These are phyloP conservation scores for Sisymbrium irio DNA, from an alignment of 345 rosid genomes.

Conservation along the genomic window DNA sequence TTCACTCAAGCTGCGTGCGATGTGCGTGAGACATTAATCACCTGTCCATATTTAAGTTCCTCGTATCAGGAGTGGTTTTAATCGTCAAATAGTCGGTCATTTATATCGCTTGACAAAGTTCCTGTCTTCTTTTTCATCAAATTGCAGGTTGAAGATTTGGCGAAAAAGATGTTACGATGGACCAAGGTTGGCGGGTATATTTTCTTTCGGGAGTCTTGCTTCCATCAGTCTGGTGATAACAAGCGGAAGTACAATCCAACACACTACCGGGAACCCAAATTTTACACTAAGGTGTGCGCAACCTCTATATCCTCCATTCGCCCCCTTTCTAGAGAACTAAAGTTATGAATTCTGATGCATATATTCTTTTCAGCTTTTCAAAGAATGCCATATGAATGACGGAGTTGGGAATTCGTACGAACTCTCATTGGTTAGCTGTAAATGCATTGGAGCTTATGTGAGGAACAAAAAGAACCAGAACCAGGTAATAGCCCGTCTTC, in stretches of 20 bases:
- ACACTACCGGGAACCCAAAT: constrained; percentile 96
- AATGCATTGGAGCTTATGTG: constrained; percentile 97
- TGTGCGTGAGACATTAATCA: neutral
- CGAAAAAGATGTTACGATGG: constrained; percentile 78
- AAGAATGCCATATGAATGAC: constrained; percentile 61
- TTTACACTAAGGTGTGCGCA: constrained; percentile 79
- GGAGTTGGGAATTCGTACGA: constrained; percentile 64
- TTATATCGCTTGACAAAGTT: neutral
- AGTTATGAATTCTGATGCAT: neutral
- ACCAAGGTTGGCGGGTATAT: constrained; percentile 84
- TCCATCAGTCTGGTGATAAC: constrained; percentile 91
- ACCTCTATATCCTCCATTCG: neutral
- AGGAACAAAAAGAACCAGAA: constrained; percentile 90
- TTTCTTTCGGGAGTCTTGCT: constrained; percentile 96
- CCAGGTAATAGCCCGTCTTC: constrained; percentile 54
- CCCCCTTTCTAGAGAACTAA: neutral
- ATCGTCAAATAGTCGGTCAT: neutral
- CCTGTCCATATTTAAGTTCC: neutral
- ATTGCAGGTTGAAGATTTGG: constrained; percentile 71
- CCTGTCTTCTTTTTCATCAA: neutral
- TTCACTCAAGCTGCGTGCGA: neutral
- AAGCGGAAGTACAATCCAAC: constrained; percentile 82
- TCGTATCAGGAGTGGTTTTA: neutral
- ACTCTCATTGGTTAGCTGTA: constrained; percentile 79
- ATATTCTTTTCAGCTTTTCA: constrained; percentile 59